phyloP scores from a whole-genome alignment of 495 filamentous ascomycete genomes.

The Xylaria bambusicola region DNA sequence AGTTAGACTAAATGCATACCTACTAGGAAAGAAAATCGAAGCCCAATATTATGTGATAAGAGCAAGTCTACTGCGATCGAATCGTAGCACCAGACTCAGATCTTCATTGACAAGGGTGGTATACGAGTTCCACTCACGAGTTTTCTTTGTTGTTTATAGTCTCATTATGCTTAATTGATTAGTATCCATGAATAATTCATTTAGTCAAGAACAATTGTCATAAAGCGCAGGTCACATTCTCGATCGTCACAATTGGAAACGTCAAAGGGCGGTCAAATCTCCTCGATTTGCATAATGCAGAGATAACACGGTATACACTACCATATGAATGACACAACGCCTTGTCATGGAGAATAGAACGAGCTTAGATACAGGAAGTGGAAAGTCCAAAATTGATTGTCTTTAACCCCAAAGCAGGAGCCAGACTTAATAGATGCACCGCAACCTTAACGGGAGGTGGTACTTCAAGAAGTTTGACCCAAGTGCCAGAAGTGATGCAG shows the following conservation, averaged over 20 bases:
- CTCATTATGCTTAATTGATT: too few species aligned
- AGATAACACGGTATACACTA: conserved; percentile 9
- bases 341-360: conserved; percentile 7
- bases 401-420: conserved; percentile 19
- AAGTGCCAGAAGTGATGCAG: conserved; percentile 18
- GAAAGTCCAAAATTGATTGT: conserved; percentile 12
- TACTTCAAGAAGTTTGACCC: conserved; percentile 60
- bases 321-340: conserved; percentile 4
- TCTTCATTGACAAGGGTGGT: too few species aligned
- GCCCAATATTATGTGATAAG: too few species aligned
- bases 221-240: too few species aligned
- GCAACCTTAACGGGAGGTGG: conserved; percentile 1
- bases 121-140: too few species aligned
- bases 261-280: neutral
- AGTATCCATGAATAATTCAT: too few species aligned
- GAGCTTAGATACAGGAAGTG: conserved; percentile 15
- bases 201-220: too few species aligned
- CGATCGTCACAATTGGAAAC: neutral
- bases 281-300: neutral
- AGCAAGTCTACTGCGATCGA: too few species aligned
- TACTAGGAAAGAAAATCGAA: too few species aligned
- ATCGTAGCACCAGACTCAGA: too few species aligned
- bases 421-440: conserved; percentile 22
- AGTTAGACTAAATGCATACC: too few species aligned
- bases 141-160: too few species aligned